These are phyloP conservation scores for Aspergillus pseudoterreus DNA, from an alignment of 2,329 filamentous ascomycete genomes.

Conservation along the genomic window DNA sequence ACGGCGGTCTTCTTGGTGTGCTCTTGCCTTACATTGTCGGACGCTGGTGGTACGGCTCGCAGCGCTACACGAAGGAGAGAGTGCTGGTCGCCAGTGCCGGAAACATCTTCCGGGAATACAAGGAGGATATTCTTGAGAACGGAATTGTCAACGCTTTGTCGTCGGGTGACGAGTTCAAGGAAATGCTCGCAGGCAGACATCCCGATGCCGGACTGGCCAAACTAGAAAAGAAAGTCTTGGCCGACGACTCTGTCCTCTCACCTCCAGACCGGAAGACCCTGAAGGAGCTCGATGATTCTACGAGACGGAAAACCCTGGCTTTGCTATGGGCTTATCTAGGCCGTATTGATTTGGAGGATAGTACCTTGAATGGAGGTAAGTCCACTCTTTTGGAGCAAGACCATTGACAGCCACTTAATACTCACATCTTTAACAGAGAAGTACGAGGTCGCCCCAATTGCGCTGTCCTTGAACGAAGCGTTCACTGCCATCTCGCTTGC, in stretches of 20 bases:
- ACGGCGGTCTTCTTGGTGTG: constrained; percentile 82
- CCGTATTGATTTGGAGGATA: constrained; percentile 78
- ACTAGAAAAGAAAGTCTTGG: constrained; percentile 76
- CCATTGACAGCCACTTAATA: neutral
- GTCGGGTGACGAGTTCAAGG: constrained; percentile 78
- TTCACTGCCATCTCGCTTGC: constrained; percentile 84
- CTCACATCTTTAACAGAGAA: constrained; percentile 56
- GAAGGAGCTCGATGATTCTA: constrained; percentile 73
- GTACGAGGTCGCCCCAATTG: constrained; percentile 82
- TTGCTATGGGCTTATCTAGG: constrained; percentile 94
- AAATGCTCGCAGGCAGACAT: constrained; percentile 71
- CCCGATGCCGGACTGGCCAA: constrained; percentile 77
- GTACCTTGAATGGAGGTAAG: constrained; percentile 64
- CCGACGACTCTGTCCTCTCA: constrained; percentile 59
- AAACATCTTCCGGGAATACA: constrained; percentile 89
- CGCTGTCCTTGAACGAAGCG: constrained; percentile 77
- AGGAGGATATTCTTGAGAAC: constrained; percentile 75
- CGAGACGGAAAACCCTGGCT: constrained; percentile 79
- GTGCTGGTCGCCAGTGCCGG: constrained; percentile 91
- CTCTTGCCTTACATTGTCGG: constrained; percentile 89
- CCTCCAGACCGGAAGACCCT: constrained; percentile 73
- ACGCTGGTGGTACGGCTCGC: constrained; percentile 98
- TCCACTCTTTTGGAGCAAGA: neutral
- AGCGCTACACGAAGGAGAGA: constrained; percentile 87
- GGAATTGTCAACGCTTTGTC: constrained; percentile 79